Base-by-base conservation (phyloP, 164 flowering plant genomes). In the Vitis amurensis region DNA sequence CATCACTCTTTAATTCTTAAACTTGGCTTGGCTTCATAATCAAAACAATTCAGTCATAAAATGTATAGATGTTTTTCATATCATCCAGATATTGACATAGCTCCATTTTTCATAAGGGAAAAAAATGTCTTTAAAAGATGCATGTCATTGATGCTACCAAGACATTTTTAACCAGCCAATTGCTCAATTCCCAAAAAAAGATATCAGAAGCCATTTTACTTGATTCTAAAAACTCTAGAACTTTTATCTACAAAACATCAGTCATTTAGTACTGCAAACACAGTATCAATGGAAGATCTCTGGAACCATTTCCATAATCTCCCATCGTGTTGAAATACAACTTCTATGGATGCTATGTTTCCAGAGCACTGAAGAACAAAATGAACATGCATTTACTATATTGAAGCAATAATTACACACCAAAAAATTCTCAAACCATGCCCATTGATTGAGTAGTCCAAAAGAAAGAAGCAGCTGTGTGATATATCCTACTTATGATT, bases 121-220 rank as follows among this genome's bases (percentile, higher is more conserved):
- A 49, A 6, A 47, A n/a, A 63, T 30, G 27, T 23, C 27, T 61
- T 37, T 11, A 37, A 27, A 23, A 59, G 30, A 61, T 10, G 37
- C 27, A 4, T 59, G 29, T 29, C 47, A 59, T 11, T 59, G 37
- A 11, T 30, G 44, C 29, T 27, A 8, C 11, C 8, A 9, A 59
- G 48, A n/a, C 64, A 61, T 3, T 37, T 61, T 29, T 31, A 61
- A 37, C 64, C 64, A 61, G n/a, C 64, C 63, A 16, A 23, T 4
- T 9, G 11, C 11, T 29, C 61, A 59, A 27, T 59, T 8, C 5
- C 2, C 17, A 2, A 14, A 27, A 59, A 23, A 23, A 23, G 27
- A 23, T 23, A 23, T 23, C 27, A 23, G 2, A 23, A 23, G 27
- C 27, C 27, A 23, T 10, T 59, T 59, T 59, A 27, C 6, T 27